Evolutionary conservation across 2,329 filamentous ascomycete species (phyloP), one percentile per base, ranked within the genome.

Genomic region (Aaosphaeria pasadenensis): DNA sequence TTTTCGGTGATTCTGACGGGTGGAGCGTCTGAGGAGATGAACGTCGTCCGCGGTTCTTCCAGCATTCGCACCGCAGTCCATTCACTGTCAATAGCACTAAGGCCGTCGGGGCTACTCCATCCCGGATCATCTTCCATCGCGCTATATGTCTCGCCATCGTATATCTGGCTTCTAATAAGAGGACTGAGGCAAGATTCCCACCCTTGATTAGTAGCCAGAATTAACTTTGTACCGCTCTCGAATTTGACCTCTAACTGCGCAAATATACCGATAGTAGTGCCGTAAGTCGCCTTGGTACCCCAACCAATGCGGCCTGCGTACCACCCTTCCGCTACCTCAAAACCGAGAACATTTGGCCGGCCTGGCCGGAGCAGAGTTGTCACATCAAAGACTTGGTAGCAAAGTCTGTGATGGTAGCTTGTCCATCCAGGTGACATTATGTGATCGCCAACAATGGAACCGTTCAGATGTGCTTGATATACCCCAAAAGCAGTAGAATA

Each of bases 381-480:
- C 1, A 83, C 74, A 49, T 83, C 77, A 46, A 77, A 79, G 0
- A 74, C 77, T 47, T 82, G 73, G 50, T 83, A 84, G 1, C 72
- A 66, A n/a, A 77, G 71, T 1, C 79, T 70, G 42, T 76, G 62
- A 0, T 72, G 63, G 52, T 83, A 83, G 3, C 72, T 73, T 39
- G 75, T 74, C 76, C 78, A 82, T 0, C 79, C 79, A 0, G 79
- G 79, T 11, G 77, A 74, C 32, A 81, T 50, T 4, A 58, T 41
- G 32, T 51, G 43, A 30, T 55, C 43, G 28, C 43, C 39, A 4
- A 51, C 47, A 28, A 39, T 39, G 7, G 45, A 35, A 9, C 51
- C 51, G 29, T 54, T 54, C 39, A 54, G 45, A 13, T 49, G 42
- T 5, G 49, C 46, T 35, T 54, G 44, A 31, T 54, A 54, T 1